phyloP scores from a whole-genome alignment of 129 eudicot genomes.

The Pseudognaphalium luteoalbum region DNA sequence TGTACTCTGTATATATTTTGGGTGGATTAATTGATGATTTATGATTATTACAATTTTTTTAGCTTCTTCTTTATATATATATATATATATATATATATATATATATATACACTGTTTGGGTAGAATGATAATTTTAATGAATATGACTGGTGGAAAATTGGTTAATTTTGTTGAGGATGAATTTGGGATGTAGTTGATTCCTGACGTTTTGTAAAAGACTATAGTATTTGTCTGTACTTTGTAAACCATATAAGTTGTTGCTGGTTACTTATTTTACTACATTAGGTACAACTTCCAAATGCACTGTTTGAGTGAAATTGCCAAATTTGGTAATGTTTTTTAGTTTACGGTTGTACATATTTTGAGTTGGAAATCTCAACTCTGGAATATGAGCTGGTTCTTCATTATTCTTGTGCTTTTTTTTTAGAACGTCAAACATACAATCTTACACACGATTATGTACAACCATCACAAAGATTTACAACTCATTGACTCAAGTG shows the following conservation, averaged over 20 bases:
- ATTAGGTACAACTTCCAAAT: conserved; percentile 30
- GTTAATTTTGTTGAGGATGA: conserved; percentile 7
- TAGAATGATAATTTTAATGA: not conserved
- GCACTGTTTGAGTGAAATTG: conserved; percentile 19
- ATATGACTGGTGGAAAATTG: not conserved
- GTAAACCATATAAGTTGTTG: not conserved
- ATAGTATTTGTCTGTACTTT: conserved; percentile 17
- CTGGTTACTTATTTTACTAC: conserved; percentile 25
- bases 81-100: no score
- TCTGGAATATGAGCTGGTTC: conserved; percentile 3
- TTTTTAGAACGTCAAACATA: no score
- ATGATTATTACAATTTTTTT: no score
- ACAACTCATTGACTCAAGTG: no score
- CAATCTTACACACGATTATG: no score
- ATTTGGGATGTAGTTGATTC: conserved; percentile 23
- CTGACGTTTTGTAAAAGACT: conserved; percentile 19
- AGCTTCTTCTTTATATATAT: no score
- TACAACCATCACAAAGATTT: no score
- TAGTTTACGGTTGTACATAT: conserved; percentile 10
- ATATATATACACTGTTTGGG: not conserved
- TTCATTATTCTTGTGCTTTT: not conserved
- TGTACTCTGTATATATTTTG: not conserved
- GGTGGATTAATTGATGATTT: not conserved
- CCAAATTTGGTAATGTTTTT: conserved; percentile 6
- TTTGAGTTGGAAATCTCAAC: not conserved